phyloP scores from a whole-genome alignment of 2,329 filamentous ascomycete genomes.

The Diaporthe humulicola region DNA sequence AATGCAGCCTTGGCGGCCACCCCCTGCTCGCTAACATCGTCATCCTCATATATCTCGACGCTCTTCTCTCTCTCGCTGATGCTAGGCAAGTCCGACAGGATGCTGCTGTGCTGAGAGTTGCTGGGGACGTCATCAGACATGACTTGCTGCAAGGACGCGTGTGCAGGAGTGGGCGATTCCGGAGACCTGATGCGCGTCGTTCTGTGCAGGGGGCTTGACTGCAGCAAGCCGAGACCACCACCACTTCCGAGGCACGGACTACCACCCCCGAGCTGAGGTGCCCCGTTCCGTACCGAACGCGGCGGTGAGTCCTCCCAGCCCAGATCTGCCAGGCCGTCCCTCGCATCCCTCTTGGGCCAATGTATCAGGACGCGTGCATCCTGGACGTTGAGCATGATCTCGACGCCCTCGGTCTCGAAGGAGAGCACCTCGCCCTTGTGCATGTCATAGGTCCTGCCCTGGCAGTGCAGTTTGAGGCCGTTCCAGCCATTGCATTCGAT shows the following conservation, averaged over 20 bases:
- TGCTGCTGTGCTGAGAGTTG: conserved; percentile 40
- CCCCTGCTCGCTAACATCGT: conserved; percentile 64
- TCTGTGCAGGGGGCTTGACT: conserved; percentile 72
- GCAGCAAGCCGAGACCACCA: conserved; percentile 58
- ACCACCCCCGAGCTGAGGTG: conserved; percentile 41
- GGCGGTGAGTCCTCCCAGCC: conserved; percentile 77
- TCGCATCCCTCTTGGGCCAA: conserved; percentile 78
- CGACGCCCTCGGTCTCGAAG: conserved; percentile 87
- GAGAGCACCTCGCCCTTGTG: conserved; percentile 90
- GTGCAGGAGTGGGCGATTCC: conserved; percentile 72
- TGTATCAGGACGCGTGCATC: conserved; percentile 89
- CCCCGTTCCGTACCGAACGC: conserved; percentile 51
- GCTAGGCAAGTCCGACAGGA: conserved; percentile 56
- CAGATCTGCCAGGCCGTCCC: conserved; percentile 72
- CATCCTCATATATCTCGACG: conserved; percentile 81
- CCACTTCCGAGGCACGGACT: conserved; percentile 49
- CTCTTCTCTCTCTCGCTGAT: conserved; percentile 48
- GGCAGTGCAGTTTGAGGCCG: conserved; percentile 91
- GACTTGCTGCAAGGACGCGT: conserved; percentile 43
- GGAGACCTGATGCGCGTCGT: conserved; percentile 77
- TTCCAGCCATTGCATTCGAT: conserved; percentile 97
- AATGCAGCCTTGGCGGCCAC: conserved; percentile 43
- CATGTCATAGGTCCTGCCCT: conserved; percentile 87
- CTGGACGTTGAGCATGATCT: conserved; percentile 96
- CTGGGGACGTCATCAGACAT: conserved; percentile 54